These are phyloP conservation scores for Saksenaea vasiformis DNA, from an alignment of 371 early-diverging fungal genomes.

Conservation along the genomic window DNA sequence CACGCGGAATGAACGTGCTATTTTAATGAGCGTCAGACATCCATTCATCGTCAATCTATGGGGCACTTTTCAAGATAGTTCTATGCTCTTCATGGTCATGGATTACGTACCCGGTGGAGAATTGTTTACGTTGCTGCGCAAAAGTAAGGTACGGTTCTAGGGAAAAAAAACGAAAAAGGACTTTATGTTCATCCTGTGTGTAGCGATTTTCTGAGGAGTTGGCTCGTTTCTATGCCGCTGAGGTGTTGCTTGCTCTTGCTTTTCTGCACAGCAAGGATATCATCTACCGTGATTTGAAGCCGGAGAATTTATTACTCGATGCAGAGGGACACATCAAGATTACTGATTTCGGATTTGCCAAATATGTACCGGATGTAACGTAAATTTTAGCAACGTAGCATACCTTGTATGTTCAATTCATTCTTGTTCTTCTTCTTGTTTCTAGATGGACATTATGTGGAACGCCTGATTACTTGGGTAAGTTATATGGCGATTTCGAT, in stretches of 20 bases:
- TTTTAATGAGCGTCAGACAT: conserved; percentile 71
- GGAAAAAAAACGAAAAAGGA: not conserved
- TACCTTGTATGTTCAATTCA: conserved; percentile 29
- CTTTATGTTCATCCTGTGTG: not conserved
- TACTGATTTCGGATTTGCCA: conserved; percentile 99
- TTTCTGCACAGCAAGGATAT: conserved; percentile 89
- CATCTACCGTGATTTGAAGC: conserved; percentile 94
- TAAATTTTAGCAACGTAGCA: conserved; percentile 11
- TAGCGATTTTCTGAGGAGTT: conserved; percentile 84
- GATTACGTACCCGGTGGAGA: conserved; percentile 94
- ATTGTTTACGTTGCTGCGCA: conserved; percentile 71
- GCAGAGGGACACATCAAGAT: conserved; percentile 93
- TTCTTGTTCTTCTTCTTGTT: conserved; percentile 25
- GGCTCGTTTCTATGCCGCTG: conserved; percentile 82
- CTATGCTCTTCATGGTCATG: conserved; percentile 84
- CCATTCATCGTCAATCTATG: conserved; percentile 83
- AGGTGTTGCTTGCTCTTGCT: conserved; percentile 76
- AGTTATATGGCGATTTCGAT: conserved; percentile 69
- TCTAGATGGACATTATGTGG: conserved; percentile 89
- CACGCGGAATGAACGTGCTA: conserved; percentile 80
- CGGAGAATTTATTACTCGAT: conserved; percentile 92
- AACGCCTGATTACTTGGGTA: conserved; percentile 91
- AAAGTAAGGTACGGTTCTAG: conserved; percentile 21
- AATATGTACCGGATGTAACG: conserved; percentile 60
- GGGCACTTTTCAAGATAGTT: conserved; percentile 78